Percentiles rank a stretch among this genome's conserved stretches.
Evolutionary conservation across 2,329 filamentous ascomycete species (phyloP).

Genomic region (Seiridium cupressi): DNA sequence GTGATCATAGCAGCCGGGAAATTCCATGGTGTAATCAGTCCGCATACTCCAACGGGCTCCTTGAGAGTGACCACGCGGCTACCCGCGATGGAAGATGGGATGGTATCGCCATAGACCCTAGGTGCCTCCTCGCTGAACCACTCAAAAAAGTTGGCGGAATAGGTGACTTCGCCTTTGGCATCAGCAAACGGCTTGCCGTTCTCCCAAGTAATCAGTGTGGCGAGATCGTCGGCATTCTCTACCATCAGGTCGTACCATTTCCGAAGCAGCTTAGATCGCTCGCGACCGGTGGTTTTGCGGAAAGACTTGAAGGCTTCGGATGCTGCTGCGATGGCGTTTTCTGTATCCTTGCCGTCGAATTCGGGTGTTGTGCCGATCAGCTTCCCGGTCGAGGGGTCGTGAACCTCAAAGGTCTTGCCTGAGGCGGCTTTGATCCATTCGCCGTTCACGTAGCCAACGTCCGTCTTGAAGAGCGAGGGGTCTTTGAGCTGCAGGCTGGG

Average conservation of each 20-base stretch:
- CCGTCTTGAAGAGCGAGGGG: constrained; percentile 77
- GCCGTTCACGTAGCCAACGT: constrained; percentile 84
- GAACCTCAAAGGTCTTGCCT: constrained; percentile 87
- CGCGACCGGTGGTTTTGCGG: constrained; percentile 68
- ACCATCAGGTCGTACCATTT: constrained; percentile 81
- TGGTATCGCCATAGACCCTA: constrained; percentile 70
- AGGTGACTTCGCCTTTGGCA: constrained; percentile 68
- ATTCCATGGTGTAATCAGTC: constrained; percentile 86
- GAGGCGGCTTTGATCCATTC: constrained; percentile 86
- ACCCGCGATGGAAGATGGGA: constrained; percentile 65
- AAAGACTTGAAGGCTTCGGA: constrained; percentile 71
- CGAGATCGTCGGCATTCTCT: constrained; percentile 77
- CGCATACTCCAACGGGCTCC: constrained; percentile 82
- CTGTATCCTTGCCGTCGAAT: constrained; percentile 74
- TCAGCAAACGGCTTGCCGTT: constrained; percentile 83
- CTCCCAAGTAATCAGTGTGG: constrained; percentile 83
- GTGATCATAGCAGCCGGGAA: constrained; percentile 79
- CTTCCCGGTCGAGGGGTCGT: constrained; percentile 79
- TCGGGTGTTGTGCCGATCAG: constrained; percentile 83
- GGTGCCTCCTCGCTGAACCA: constrained; percentile 83
- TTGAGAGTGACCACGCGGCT: constrained; percentile 78
- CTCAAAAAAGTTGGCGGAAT: constrained; percentile 74
- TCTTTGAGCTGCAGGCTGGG: constrained; percentile 63
- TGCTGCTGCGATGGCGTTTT: constrained; percentile 81
- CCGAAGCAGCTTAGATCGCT: constrained; percentile 71